Conservation (phyloP, 176 grass and related monocot species). For the Phoenix dactylifera region DNA sequence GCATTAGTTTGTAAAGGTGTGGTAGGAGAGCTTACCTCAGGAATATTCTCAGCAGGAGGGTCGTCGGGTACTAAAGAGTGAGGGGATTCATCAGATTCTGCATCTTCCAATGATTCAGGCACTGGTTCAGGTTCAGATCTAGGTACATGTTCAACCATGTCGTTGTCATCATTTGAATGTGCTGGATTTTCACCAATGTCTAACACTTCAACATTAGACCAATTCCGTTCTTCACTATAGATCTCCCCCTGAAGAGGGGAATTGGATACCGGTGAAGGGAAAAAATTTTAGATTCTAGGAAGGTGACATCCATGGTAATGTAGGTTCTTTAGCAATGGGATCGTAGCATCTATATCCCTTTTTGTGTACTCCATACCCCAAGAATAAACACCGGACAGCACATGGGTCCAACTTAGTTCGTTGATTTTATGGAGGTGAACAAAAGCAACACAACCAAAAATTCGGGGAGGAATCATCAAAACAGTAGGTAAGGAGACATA, state of each 20-base stretch:
- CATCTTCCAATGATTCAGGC: too few relatives aligned
- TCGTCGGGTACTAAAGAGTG: too few relatives aligned
- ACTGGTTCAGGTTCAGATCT: too few relatives aligned
- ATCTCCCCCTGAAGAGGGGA: not conserved
- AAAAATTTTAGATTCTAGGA: not conserved
- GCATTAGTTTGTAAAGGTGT: too few relatives aligned
- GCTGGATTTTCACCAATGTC: too few relatives aligned
- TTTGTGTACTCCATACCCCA: not conserved
- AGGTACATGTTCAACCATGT: too few relatives aligned
- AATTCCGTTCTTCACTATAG: not conserved
- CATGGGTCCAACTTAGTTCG: constrained; percentile 2
- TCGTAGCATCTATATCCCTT: constrained; percentile 3
- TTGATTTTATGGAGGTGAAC: not conserved
- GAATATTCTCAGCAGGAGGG: not conserved
- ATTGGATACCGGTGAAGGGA: not conserved
- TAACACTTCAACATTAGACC: too few relatives aligned
- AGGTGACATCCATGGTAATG: constrained; percentile 5
- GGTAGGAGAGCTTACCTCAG: too few relatives aligned
- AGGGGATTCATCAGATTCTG: too few relatives aligned
- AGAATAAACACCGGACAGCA: not conserved
- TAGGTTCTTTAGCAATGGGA: not conserved
- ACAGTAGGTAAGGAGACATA: not conserved
- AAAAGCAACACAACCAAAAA: not conserved
- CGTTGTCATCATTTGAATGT: too few relatives aligned
- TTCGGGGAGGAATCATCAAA: not conserved